Percentiles rank a stretch among this genome's conserved stretches.
phyloP scores from a whole-genome alignment of 345 rosid species.

The Trapa bicornis region DNA sequence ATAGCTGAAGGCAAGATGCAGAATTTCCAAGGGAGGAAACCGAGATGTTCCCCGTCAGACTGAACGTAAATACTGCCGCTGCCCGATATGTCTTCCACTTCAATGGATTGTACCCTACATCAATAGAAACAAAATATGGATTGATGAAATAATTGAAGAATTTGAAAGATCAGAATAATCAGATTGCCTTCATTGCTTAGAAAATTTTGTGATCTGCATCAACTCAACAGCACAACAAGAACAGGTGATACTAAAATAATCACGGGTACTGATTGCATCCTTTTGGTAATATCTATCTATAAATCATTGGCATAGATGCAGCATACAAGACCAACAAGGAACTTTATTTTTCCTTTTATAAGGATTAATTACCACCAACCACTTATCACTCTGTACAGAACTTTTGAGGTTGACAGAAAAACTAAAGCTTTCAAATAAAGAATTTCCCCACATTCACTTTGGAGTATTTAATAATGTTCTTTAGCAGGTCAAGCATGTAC shows the following conservation, averaged over 20 bases:
- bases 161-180: neutral
- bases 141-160: neutral
- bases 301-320: neutral
- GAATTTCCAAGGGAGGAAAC: constrained; percentile 77
- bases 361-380: neutral
- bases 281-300: neutral
- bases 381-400: neutral
- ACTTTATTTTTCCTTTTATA: neutral
- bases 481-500: neutral
- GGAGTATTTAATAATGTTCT: neutral
- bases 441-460: neutral
- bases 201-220: neutral
- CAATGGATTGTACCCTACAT: constrained; percentile 59
- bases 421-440: neutral
- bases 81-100: constrained; percentile 58
- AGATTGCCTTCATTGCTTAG: neutral
- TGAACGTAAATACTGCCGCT: constrained; percentile 55
- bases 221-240: neutral
- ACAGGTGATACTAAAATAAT: neutral
- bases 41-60: constrained; percentile 89
- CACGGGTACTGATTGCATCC: neutral
- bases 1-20: constrained; percentile 55
- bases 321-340: neutral
- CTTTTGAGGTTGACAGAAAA: neutral
- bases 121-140: constrained; percentile 1